Percentiles rank a stretch among this genome's conserved stretches.
Evolutionary conservation across 106 monocot species (phyloP).

Genomic region (Vanilla planifolia): DNA sequence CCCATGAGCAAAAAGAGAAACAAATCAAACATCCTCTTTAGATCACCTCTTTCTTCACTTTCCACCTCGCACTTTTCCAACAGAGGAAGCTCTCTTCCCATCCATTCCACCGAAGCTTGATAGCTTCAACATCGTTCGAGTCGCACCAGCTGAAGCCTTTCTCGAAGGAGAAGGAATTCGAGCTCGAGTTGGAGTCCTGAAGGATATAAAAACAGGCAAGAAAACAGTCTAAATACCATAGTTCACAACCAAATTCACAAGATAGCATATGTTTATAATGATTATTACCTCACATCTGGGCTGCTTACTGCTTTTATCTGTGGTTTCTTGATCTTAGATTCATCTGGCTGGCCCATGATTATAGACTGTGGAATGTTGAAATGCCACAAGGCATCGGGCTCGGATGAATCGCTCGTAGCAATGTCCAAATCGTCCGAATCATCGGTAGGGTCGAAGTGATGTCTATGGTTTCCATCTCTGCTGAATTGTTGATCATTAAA

Average conservation of each 20-base stretch:
- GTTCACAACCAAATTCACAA: too few species aligned
- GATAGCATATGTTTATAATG: too few species aligned
- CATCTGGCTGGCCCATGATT: conserved; percentile 13
- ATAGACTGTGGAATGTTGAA: conserved; percentile 31
- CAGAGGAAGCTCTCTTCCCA: conserved; percentile 6
- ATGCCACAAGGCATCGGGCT: conserved; percentile 56
- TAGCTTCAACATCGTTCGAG: background rate
- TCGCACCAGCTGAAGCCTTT: background rate
- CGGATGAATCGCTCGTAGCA: conserved; percentile 74
- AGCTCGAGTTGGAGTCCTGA: conserved; percentile 1
- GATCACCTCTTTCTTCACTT: background rate
- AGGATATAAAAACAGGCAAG: background rate
- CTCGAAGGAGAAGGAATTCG: conserved; percentile 4
- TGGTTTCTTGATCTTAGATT: conserved; percentile 54
- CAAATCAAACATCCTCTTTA: background rate
- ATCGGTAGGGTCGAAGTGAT: conserved; percentile 28
- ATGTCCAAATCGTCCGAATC: conserved; percentile 70
- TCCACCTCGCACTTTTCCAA: conserved; percentile 4
- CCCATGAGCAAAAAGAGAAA: too few species aligned
- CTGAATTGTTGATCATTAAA: conserved; percentile 21
- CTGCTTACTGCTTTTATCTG: conserved; percentile 28
- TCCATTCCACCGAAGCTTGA: background rate
- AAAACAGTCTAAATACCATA: background rate
- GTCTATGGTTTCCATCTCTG: conserved; percentile 21
- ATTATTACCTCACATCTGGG: conserved; percentile 39